Base-by-base conservation (phyloP, 1,139 yeast species). In the Yamadazyma atmosphaerica region DNA sequence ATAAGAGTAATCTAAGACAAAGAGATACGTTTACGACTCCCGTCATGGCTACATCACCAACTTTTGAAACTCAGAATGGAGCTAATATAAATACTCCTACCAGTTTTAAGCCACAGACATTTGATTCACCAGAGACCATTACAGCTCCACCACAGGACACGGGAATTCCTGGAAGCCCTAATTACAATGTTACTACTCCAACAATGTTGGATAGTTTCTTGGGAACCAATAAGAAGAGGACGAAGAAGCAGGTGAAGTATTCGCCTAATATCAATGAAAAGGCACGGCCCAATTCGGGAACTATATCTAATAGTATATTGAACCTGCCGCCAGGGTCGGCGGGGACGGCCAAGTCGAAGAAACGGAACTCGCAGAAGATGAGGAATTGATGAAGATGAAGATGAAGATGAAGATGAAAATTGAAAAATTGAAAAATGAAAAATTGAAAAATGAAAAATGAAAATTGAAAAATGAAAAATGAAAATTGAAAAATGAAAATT, bases 171-270 rank as follows among this genome's bases (percentile, higher is more conserved):
- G 31, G n/a, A 5, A 17, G 16, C 11, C 9, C 15, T 26, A 26
- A n/a, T 24, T 11, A 24, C n/a, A n/a, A n/a, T 24, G 13, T 11
- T 24, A 24, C 37, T n/a, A 36, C 45, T 10, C 44, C 52, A 12
- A 44, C 55, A 3, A 52, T 52, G 50, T 56, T 65, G 36, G 71
- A 64, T 40, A 54, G 52, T 33, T 47, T 65, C 31, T 46, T 64
- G 22, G 63, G 66, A 2, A 55, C 51, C 8, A 44, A 39, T 27
- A 51, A 56, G 29, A 66, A 63, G 47, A 59, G 59, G 44, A 50
- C 55, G 27, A 51, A 55, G 17, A 54, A 55, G 36, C 54, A 53
- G 32, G 42, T 25, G 14, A 43, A 32, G 27, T 38, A 37, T 29
- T 34, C 42, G 27, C 46, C 37, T 27, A 43, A 39, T 25, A 28